Evolutionary conservation across 768 basidiomycete genomes (phyloP), one percentile per base, ranked within the genome.

Genomic region (Epithele typhae): DNA sequence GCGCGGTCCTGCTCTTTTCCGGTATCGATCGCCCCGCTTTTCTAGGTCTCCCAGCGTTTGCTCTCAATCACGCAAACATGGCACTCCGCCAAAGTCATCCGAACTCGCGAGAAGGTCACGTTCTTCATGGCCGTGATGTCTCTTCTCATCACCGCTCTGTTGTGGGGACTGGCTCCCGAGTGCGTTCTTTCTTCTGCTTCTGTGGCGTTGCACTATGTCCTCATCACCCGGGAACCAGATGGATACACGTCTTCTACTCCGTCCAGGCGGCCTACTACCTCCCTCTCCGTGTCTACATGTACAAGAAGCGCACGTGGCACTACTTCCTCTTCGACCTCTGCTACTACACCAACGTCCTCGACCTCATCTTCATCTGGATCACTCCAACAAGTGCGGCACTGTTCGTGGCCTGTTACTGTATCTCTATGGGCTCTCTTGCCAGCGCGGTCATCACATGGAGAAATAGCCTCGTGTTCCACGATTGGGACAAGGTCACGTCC

Each of bases 361-460:
- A 89, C 68, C 81, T 97, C 53, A 58, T 96, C 54, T 99, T 82
- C 72, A 74, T 99, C 56, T 99, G 94, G 94, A 56, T 92, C 37
- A 69, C 95, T 52, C 95, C 96, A 0, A 69, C 72, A 4, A 92
- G 77, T 47, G 71, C 84, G 5, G 71, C 79, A 2, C 74, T 98
- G 15, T 97, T 95, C 67, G 79, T 91, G 40, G 90, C 93, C 4
- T 94, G 91, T 59, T 98, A 96, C 60, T 89, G 90, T 54, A 76
- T 98, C 21, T 88, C 92, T 0, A 85, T 96, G 61, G 96, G 93
- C 0, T 79, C 88, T 0, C 77, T 96, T 25, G 94, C 91, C 0
- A 91, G 88, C 42, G 94, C 95, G 0, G 93, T 98, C 40, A 90
- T 97, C 56, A 97, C 95, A 9, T 99, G 96, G 96, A 78, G 96